These are phyloP conservation scores for Aspergillus sojae DNA, from an alignment of 2,329 filamentous ascomycete species.

Conservation along the genomic window DNA sequence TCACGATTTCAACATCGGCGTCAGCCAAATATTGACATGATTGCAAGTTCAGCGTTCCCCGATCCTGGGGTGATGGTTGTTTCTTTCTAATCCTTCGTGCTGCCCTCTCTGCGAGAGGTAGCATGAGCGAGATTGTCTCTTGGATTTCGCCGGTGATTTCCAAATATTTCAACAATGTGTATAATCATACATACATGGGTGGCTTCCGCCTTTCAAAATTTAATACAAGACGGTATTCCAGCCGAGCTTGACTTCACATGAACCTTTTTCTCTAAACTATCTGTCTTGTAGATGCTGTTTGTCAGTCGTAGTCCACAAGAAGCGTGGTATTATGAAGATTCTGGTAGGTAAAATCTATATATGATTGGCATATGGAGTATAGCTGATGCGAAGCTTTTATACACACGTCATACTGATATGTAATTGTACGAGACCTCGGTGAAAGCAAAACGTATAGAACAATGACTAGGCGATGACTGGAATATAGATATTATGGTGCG, in stretches of 20 bases:
- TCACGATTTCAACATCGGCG: constrained; percentile 57
- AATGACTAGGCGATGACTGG: too few species aligned
- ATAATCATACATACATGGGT: constrained; percentile 24
- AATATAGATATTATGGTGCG: too few species aligned
- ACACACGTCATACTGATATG: too few species aligned
- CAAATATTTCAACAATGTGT: constrained; percentile 42
- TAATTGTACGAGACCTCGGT: too few species aligned
- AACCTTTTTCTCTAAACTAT: neutral
- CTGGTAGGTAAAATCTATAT: too few species aligned
- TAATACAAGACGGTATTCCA: constrained; percentile 7
- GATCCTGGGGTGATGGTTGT: constrained; percentile 7
- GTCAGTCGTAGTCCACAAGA: neutral
- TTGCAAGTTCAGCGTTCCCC: constrained; percentile 14
- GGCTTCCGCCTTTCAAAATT: constrained; percentile 17
- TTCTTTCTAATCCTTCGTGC: constrained; percentile 16
- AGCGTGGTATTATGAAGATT: too few species aligned
- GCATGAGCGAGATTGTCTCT: constrained; percentile 22
- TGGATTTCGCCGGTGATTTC: constrained; percentile 23
- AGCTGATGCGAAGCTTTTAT: too few species aligned
- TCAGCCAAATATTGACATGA: constrained; percentile 23
- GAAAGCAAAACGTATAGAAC: too few species aligned
- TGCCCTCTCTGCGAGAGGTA: constrained; percentile 15
- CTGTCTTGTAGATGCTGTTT: neutral
- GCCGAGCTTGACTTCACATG: neutral
- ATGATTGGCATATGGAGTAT: too few species aligned